Percentiles rank a stretch among this genome's conserved stretches.
phyloP scores from a whole-genome alignment of 352 stramenopile genomes.

The Pythium oligandrum region DNA sequence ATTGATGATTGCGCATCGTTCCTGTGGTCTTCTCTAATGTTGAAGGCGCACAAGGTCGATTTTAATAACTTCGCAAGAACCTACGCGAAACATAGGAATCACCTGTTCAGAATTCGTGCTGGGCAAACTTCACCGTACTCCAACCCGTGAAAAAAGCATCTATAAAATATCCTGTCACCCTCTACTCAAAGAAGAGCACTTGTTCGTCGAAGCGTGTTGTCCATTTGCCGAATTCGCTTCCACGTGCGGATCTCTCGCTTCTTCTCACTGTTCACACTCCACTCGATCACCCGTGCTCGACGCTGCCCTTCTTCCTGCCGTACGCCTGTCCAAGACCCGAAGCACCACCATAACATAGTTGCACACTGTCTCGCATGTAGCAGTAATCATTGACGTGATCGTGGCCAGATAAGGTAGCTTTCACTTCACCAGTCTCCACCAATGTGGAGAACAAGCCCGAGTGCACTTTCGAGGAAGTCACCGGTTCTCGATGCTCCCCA shows the following conservation, averaged over 20 bases:
- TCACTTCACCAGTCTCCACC: constrained; percentile 19
- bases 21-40: no score
- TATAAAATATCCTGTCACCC: no score
- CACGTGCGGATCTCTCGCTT: constrained; percentile 18
- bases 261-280: constrained; percentile 10
- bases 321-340: constrained; percentile 18
- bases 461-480: constrained; percentile 9
- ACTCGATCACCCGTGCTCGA: constrained; percentile 21
- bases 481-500: constrained; percentile 2
- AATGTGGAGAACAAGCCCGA: constrained; percentile 16
- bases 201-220: no score
- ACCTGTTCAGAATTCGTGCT: no score
- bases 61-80: no score
- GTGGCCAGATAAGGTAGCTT: constrained; percentile 25
- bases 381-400: constrained; percentile 27
- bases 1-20: no score
- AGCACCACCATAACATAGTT: constrained; percentile 29
- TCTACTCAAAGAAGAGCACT: no score
- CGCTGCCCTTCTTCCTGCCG: constrained; percentile 1
- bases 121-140: no score
- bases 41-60: no score
- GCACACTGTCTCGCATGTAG: constrained; percentile 15
- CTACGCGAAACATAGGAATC: no score
- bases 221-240: constrained; percentile 15
- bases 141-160: no score